Evolutionary conservation across 1,284 basidiomycete genomes (phyloP).

Genomic region (Marasmius sp.): DNA sequence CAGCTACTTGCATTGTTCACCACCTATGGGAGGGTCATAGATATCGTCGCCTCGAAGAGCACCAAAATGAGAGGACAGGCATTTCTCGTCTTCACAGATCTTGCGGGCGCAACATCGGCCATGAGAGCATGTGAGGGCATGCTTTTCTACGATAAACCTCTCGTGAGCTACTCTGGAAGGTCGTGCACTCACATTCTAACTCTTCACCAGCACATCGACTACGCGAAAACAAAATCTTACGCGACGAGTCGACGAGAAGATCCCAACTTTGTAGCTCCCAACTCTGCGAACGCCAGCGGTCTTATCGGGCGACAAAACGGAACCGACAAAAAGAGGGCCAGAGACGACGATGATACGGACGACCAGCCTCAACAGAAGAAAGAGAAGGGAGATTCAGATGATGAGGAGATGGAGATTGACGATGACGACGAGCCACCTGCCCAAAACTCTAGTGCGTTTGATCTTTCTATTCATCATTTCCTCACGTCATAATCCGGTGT

Average conservation of each 20-base stretch:
- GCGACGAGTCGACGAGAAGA: constrained; percentile 76
- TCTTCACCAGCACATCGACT: constrained; percentile 71
- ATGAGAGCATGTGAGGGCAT: constrained; percentile 90
- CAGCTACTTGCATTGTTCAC: constrained; percentile 92
- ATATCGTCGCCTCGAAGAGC: constrained; percentile 91
- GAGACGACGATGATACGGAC: constrained; percentile 62
- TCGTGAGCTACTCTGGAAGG: constrained; percentile 55
- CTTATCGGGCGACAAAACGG: constrained; percentile 38
- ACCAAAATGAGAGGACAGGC: constrained; percentile 92
- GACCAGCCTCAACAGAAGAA: constrained; percentile 61
- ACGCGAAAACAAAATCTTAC: constrained; percentile 84
- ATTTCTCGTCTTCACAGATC: constrained; percentile 93
- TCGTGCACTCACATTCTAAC: constrained; percentile 7
- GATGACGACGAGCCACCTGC: constrained; percentile 64
- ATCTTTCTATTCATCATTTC: constrained; percentile 22
- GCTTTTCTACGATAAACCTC: constrained; percentile 88
- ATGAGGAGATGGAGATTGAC: constrained; percentile 86
- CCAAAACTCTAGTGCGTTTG: constrained; percentile 43
- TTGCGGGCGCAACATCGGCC: constrained; percentile 86
- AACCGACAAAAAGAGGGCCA: constrained; percentile 57
- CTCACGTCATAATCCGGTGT: neutral
- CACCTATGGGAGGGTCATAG: constrained; percentile 91
- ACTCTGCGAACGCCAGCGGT: constrained; percentile 53
- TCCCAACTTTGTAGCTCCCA: constrained; percentile 72
- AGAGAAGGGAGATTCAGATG: constrained; percentile 66